A percentile compares a stretch with the other conserved stretches of the same genome.
Evolutionary conservation across 345 rosid species (phyloP).

Genomic region (Euphorbia pulcherrima): DNA sequence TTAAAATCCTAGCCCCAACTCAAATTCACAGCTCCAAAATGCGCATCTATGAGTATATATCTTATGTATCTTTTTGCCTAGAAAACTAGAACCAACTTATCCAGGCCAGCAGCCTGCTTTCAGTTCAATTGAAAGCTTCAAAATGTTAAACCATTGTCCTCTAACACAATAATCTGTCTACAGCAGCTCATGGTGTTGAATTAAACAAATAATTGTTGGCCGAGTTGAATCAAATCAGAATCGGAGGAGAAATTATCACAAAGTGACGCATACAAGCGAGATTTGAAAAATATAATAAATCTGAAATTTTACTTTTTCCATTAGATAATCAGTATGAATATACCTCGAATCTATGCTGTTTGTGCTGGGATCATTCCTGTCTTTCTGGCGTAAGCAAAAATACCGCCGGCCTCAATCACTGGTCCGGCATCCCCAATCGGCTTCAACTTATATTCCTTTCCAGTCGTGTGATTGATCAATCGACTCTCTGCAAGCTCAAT

Average conservation of each 20-base stretch:
- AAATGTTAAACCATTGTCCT: background rate
- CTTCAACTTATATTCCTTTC: constrained; percentile 73
- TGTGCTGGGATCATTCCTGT: constrained; percentile 73
- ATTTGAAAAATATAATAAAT: background rate
- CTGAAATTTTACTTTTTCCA: background rate
- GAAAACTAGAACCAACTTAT: too few species aligned
- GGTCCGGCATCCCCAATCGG: constrained; percentile 92
- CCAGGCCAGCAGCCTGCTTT: background rate
- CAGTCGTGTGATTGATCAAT: constrained; percentile 76
- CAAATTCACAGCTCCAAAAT: background rate
- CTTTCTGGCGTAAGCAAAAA: constrained; percentile 78
- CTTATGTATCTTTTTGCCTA: background rate
- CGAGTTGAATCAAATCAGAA: background rate
- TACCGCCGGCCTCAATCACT: constrained; percentile 77
- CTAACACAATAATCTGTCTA: background rate
- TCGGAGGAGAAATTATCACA: background rate
- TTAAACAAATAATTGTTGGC: background rate
- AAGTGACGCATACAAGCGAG: background rate
- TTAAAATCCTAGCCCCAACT: background rate
- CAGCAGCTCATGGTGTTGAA: background rate
- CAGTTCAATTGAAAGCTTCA: background rate
- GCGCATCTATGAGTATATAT: background rate
- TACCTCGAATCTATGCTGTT: constrained; percentile 9
- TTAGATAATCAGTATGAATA: background rate
- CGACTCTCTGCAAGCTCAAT: constrained; percentile 55